Base-by-base conservation (phyloP, 1,284 basidiomycete genomes). In the Fistulina hepatica region DNA sequence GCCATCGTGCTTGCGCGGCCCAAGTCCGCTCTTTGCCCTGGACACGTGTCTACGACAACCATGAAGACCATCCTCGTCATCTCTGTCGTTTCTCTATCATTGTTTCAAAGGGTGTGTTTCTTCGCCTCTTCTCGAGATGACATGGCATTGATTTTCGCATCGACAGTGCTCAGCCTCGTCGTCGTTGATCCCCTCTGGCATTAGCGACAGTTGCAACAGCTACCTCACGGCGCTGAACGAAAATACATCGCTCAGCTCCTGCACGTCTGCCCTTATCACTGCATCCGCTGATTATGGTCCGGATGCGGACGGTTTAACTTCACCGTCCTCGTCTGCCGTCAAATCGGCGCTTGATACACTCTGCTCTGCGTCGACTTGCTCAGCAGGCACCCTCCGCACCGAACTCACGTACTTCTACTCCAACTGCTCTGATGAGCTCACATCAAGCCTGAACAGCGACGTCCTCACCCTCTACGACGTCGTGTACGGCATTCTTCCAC, bases 381-480 rank as follows among this genome's bases (percentile, higher is more conserved):
- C 44, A 16, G 49, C 59, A 0, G 93, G 89, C 65, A 57, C 70
- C 7, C 57, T 94, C 50, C 71, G 79, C 35, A 42, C 61, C 24
- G 65, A 73, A 49, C 73, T 95, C 40, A 61, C 71, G 37, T 46
- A 63, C 12, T 92, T 94, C 62, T 78, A 78, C 56, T 48, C 66
- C 9, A 67, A 71, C 6, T 95, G 91, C 65, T 44, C 59, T 2
- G 39, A 53, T 19, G 91, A 94, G 60, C 63, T 95, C 47, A 72
- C 67, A 2, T 61, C 70, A 10, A 53, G 48, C 24, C 56, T 63
- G 33, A 73, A 69, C 44, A 33, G 51, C 25, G 54, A 63, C 16
- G 77, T 91, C 34, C 54, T 73, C 50, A 51, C 58, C 25, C 60
- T 72, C 4, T 95, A 94, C 62, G 91, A 94, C 55, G 63, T 74